Base-by-base conservation (phyloP, 2,329 filamentous ascomycete species). In the Pseudogymnoascus sp. region DNA sequence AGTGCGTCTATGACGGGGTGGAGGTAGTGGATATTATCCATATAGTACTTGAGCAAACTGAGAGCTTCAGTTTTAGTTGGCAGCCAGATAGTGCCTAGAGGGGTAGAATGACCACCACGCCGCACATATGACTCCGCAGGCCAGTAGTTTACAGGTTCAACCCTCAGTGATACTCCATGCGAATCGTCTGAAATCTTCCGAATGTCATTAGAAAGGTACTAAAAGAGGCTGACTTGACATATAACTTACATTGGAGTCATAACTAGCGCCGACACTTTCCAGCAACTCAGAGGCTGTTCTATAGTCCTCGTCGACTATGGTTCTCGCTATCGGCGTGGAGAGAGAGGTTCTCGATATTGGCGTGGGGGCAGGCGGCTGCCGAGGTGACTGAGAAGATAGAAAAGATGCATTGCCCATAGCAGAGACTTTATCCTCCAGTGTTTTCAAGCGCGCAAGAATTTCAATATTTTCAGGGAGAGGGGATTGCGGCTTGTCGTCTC, bases 141-240 rank as follows among this genome's bases (percentile, higher is more conserved):
- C 47, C 47, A 54, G 9, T 13, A n/a, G 17, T 54, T 54, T 17
- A 54, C 47, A 17, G 47, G 47, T 54, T 54, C 47, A 5, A 54
- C 29, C 47, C 17, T 54, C 47, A 54, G n/a, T n/a, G 47, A 54
- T 54, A 54, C 33, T 9, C 47, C 47, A 33, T 33, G 47, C 29
- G 47, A 54, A 13, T 54, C 47, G 47, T 54, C n/a, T n/a, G 47
- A 54, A 54, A 54, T 33, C 47, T 54, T 54, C 26, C 8, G n/a
- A 54, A 5, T 5, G 1, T 26, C 31, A 17, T 54, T 21, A 54
- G 47, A 54, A 54, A 13, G 29, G 11, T 54, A 33, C 44, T 17
- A 54, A 47, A n/a, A 47, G 29, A 54, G 29, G 33, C 29, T 33
- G 7, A 21, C 29, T 17, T 54, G 29, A 33, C 10, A 54, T 54